Percentiles rank a stretch among this genome's conserved stretches.
Conservation (phyloP, 2,329 filamentous ascomycete genomes). For the Kalmusia sp. region DNA sequence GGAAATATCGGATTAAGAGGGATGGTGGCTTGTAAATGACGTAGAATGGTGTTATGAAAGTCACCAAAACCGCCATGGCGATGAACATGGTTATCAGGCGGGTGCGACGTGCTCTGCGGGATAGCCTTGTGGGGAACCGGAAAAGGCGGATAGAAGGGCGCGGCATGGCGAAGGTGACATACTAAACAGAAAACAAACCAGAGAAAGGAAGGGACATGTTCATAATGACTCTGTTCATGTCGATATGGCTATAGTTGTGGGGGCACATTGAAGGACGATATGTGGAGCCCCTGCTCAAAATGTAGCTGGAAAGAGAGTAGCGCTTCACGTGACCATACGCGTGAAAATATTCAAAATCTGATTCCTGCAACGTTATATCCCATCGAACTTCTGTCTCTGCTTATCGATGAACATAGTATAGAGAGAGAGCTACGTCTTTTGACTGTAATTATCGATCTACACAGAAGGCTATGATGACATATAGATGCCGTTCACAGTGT, state of each 20-base stretch:
- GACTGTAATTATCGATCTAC: no score
- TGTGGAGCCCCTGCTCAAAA: not conserved
- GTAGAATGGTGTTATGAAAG: constrained; percentile 58
- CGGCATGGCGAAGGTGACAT: constrained; percentile 25
- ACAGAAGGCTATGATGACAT: no score
- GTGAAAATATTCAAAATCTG: constrained; percentile 5
- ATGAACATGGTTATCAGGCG: constrained; percentile 47
- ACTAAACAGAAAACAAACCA: not conserved
- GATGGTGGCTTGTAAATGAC: constrained; percentile 81
- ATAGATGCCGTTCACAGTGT: no score
- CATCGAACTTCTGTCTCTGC: no score
- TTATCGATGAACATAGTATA: no score
- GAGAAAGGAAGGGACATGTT: not conserved
- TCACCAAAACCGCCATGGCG: constrained; percentile 30
- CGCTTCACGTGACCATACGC: not conserved
- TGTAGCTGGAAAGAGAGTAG: constrained; percentile 1
- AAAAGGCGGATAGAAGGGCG: constrained; percentile 37
- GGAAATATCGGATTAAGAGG: constrained; percentile 74
- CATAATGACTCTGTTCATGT: not conserved
- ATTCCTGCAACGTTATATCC: no score
- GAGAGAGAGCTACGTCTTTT: no score
- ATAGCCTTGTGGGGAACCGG: constrained; percentile 44
- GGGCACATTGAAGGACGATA: not conserved
- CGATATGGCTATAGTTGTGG: not conserved
- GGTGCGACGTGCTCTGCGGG: constrained; percentile 44